Percentiles rank a stretch among this genome's conserved stretches.
Conservation (phyloP, 1,284 basidiomycete species). For the Boletus smithii region DNA sequence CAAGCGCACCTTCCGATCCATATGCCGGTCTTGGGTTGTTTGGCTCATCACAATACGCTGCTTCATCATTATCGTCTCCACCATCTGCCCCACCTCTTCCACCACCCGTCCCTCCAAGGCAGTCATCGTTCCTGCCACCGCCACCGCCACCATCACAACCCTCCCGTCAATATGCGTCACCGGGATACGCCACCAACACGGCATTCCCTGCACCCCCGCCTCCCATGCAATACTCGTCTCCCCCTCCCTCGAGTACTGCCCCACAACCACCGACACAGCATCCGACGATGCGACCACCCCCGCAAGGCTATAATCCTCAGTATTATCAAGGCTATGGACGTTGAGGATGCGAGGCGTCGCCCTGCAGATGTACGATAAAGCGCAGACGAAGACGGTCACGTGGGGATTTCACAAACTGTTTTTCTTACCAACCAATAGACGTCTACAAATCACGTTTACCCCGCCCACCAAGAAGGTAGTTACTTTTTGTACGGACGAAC, state of each 20-base stretch:
- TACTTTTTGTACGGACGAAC: neutral
- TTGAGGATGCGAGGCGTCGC: slow-evolving; percentile 9
- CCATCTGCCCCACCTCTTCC: slow-evolving; percentile 31
- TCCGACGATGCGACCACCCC: slow-evolving; percentile 33
- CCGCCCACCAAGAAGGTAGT: too few relatives aligned
- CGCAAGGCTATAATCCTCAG: slow-evolving; percentile 22
- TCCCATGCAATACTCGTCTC: slow-evolving; percentile 24
- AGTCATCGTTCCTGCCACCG: slow-evolving; percentile 27
- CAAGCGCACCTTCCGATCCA: slow-evolving; percentile 43
- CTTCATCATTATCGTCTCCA: slow-evolving; percentile 12
- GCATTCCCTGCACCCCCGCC: slow-evolving; percentile 35
- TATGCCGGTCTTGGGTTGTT: slow-evolving; percentile 53
- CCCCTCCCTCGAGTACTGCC: slow-evolving; percentile 22
- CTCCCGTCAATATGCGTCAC: slow-evolving; percentile 22
- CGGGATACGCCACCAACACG: slow-evolving; percentile 22
- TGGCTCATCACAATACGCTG: slow-evolving; percentile 22
- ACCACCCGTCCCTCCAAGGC: slow-evolving; percentile 24
- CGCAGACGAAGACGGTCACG: neutral
- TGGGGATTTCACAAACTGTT: neutral
- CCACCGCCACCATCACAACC: slow-evolving; percentile 30
- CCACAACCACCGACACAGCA: slow-evolving; percentile 20
- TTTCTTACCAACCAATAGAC: neutral
- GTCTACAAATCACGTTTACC: neutral
- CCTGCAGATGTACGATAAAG: neutral
- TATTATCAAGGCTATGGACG: slow-evolving; percentile 30